Conservation (phyloP, 202 grass and related monocot species). For the Zizania palustris region DNA sequence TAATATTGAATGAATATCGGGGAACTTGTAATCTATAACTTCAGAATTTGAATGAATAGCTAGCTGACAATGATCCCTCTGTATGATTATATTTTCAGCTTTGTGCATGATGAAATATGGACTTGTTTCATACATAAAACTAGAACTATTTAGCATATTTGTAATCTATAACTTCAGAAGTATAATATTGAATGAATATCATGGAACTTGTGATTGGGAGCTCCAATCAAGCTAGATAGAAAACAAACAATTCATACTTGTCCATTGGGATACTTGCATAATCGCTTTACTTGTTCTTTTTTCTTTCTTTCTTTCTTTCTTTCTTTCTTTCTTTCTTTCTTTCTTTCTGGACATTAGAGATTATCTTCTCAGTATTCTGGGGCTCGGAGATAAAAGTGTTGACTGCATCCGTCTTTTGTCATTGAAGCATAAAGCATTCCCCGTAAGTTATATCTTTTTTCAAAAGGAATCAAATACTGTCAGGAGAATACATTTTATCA, state of each 20-base stretch:
- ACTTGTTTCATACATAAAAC: background rate
- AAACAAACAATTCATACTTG: constrained; percentile 29
- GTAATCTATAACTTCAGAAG: constrained; percentile 15
- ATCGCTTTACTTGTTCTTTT: background rate
- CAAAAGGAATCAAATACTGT: constrained; percentile 2
- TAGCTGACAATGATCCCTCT: background rate
- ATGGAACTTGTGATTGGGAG: constrained; percentile 28
- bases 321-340: constrained; percentile 21
- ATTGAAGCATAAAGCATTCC: constrained; percentile 82
- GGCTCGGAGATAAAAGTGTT: constrained; percentile 90
- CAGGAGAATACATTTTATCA: constrained; percentile 27
- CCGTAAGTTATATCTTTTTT: constrained; percentile 60
- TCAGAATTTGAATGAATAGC: background rate
- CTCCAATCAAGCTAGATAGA: constrained; percentile 28
- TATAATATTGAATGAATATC: constrained; percentile 13
- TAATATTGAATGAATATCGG: background rate
- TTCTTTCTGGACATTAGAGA: constrained; percentile 60
- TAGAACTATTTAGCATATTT: constrained; percentile 30
- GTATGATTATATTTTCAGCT: constrained; percentile 30
- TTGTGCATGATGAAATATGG: constrained; percentile 5
- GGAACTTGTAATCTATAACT: too few relatives aligned
- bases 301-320: constrained; percentile 33
- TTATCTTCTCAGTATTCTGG: constrained; percentile 76
- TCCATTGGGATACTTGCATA: constrained; percentile 25
- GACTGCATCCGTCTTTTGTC: constrained; percentile 87